phyloP scores from a whole-genome alignment of 371 early-diverging fungal genomes.

The Lichtheimia ornata region DNA sequence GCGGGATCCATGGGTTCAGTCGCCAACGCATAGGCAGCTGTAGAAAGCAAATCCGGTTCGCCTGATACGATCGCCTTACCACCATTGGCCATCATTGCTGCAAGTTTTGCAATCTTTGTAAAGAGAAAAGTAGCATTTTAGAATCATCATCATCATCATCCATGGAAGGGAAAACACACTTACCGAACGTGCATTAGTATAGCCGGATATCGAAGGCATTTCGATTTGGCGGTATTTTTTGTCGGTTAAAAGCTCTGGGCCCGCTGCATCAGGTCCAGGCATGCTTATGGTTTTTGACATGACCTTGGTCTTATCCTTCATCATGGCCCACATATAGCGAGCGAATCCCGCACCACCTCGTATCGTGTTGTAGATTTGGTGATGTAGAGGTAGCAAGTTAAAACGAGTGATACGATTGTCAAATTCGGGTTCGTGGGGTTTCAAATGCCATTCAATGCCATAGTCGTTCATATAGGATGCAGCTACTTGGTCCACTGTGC shows the following conservation, averaged over 20 bases:
- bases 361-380: too few relatives aligned
- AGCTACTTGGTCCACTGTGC: conserved; percentile 61
- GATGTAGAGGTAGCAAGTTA: not conserved
- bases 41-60: conserved; percentile 41
- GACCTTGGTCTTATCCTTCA: too few relatives aligned
- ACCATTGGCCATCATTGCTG: conserved; percentile 66
- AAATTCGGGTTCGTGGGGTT: conserved; percentile 18
- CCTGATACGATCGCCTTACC: conserved; percentile 50
- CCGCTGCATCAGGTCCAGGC: too few relatives aligned
- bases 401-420: not conserved
- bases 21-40: conserved; percentile 24
- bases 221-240: conserved; percentile 16
- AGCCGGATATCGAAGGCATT: conserved; percentile 39
- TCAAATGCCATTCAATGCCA: conserved; percentile 60
- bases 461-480: conserved; percentile 42
- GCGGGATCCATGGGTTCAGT: conserved; percentile 8
- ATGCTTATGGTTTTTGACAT: too few relatives aligned
- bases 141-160: not conserved
- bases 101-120: conserved; percentile 57
- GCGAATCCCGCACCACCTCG: too few relatives aligned
- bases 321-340: too few relatives aligned
- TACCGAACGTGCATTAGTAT: conserved; percentile 65
- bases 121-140: too few relatives aligned
- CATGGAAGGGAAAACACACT: conserved; percentile 6
- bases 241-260: too few relatives aligned